Base-by-base conservation (phyloP, 768 basidiomycete genomes). In the Bullera alba region DNA sequence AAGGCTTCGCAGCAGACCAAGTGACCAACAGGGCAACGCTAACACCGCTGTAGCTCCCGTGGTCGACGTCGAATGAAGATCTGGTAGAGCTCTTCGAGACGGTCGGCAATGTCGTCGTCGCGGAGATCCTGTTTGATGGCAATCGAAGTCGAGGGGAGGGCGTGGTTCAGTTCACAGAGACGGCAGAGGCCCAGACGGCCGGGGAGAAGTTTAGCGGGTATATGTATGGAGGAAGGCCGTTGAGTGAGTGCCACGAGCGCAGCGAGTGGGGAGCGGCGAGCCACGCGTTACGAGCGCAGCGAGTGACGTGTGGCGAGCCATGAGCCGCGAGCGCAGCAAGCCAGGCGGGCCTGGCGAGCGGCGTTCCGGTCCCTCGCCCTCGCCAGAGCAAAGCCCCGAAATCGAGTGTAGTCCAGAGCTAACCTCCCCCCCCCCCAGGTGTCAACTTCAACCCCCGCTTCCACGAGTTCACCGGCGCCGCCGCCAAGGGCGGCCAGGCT, bases 51-150 rank as follows among this genome's bases (percentile, higher is more conserved):
- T 45, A 97, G 93, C 75, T 99, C 16, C 93, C 93, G 1, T 99
- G 92, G 92, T 96, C 93, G 8, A 99, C 93, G 38, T 91, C 93
- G 5, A 96, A 99, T 70, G 93, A 99, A 70, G 93, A 99, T 70
- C 76, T 99, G 37, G 92, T 99, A 19, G 93, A 99, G 74, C 75
- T 99, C 17, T 99, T 99, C 63, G 92, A 96, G 76, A 99, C 93
- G 28, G 95, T 92, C 0, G 93, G 92, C 8, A 85, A 85, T 59
- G 93, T 99, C 29, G 86, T 91, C 65, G 76, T 89, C 28, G 93
- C 93, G 2, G 93, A 99, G 74, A 93, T 96, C 57, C 73, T 99
- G 41, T 91, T 86, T 62, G 92, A 96, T 62, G 86, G 87, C 15
- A 83, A 85, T 0, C 82, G 93, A 48, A 89, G 87, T 42, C 95